Conservation (phyloP, 345 rosid species). For the Hevea brasiliensis region DNA sequence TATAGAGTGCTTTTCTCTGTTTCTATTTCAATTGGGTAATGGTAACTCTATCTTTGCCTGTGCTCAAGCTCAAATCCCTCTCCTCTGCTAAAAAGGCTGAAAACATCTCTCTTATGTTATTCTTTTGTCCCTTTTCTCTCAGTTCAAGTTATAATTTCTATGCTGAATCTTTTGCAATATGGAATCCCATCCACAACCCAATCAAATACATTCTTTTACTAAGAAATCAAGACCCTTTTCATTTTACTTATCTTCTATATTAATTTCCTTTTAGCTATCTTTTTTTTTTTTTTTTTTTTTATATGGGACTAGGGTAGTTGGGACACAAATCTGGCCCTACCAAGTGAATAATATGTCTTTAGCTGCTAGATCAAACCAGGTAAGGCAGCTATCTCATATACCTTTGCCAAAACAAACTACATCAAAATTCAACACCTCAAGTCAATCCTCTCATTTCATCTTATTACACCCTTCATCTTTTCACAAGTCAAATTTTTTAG, state of each 20-base stretch:
- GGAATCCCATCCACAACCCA: slow-evolving; percentile 24
- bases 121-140: neutral
- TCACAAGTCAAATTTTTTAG: slow-evolving; percentile 27
- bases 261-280: slow-evolving; percentile 42
- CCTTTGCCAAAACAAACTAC: slow-evolving; percentile 37
- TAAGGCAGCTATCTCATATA: slow-evolving; percentile 47
- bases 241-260: slow-evolving; percentile 40
- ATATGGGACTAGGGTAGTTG: too few species aligned
- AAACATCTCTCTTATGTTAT: neutral
- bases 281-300: too few species aligned
- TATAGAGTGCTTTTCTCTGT: too few species aligned
- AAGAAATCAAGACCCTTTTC: slow-evolving; percentile 35
- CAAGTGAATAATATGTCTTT: too few species aligned
- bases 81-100: too few species aligned
- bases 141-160: neutral
- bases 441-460: slow-evolving; percentile 35
- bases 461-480: slow-evolving; percentile 34
- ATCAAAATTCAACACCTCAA: slow-evolving; percentile 39
- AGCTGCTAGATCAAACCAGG: too few species aligned
- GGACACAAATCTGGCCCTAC: too few species aligned
- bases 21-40: too few species aligned
- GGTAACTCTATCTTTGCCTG: too few species aligned
- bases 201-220: neutral
- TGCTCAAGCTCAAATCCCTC: too few species aligned
- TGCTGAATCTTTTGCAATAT: slow-evolving; percentile 1